Evolutionary conservation across 208 protist species (phyloP), one percentile per base, ranked within the genome.

Genomic region (Trypanosoma platydactyli): DNA sequence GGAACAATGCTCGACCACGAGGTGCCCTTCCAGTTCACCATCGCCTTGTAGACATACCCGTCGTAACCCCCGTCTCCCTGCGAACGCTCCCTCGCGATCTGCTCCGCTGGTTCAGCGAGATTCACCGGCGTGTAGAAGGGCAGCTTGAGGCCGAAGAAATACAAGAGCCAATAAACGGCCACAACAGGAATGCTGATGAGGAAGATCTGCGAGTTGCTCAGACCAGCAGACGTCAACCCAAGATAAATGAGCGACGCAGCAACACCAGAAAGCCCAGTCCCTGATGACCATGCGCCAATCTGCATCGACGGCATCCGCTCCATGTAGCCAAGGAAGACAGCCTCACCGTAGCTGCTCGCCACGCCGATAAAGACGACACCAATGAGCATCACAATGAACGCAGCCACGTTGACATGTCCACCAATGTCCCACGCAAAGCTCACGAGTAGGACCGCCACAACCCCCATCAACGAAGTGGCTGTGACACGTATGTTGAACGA

Each of bases 221-320:
- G 41, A 0, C 79, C 78, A 4, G 79, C 80, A 51, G 70, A 77
- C 12, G 64, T 76, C 22, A 97, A 52, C 15, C 60, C 77, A n/a
- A 97, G 72, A 61, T 89, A 94, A 40, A 95, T 64, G 0, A 92
- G 61, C 33, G 89, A 79, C 1, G 88, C 74, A 50, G 75, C 64
- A 12, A 97, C 90, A 55, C 93, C 93, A 11, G 93, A 93, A 29
- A 93, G 80, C 49, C 93, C 93, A 11, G 93, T 97, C 40, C 93
- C 93, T 18, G 80, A 89, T 45, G 77, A 79, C 90, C 91, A 97
- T 35, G 86, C 87, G 41, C 87, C 87, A 35, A 97, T 89, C 40
- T 86, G 75, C 27, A 75, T 79, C 12, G 86, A 41, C 13, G 89
- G 89, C 67, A 91, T 94, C 29, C 77, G 81, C 69, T 96, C 84